phyloP scores from a whole-genome alignment of 2,329 filamentous ascomycete species.

The Leptodontidium sp. region DNA sequence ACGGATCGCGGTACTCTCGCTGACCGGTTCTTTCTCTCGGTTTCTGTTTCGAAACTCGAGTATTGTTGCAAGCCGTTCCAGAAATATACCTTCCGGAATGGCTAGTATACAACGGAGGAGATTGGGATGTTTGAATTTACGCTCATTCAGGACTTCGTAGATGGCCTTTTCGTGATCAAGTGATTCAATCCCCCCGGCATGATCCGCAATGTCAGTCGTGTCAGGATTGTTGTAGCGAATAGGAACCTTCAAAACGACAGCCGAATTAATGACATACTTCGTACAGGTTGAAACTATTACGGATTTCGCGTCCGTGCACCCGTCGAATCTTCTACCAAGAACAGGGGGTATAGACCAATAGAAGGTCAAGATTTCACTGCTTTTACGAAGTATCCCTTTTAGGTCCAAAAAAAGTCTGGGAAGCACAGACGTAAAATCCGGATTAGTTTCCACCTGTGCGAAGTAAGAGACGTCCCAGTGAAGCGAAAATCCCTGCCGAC shows the following conservation, averaged over 20 bases:
- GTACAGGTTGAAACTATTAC: too few species aligned
- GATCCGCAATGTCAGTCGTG: conserved; percentile 12
- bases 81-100: conserved; percentile 23
- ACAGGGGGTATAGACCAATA: too few species aligned
- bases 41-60: conserved; percentile 24
- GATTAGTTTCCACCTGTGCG: too few species aligned
- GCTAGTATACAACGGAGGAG: conserved; percentile 20
- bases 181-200: conserved; percentile 14
- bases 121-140: conserved; percentile 21
- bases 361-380: too few species aligned
- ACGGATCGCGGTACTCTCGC: conserved; percentile 13
- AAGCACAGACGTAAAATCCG: too few species aligned
- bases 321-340: too few species aligned
- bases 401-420: too few species aligned
- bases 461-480: too few species aligned
- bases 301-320: too few species aligned
- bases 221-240: conserved; percentile 22
- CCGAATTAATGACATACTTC: conserved; percentile 17
- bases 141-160: conserved; percentile 20
- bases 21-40: conserved; percentile 15
- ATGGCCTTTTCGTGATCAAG: conserved; percentile 23
- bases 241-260: conserved; percentile 23
- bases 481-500: too few species aligned
- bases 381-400: too few species aligned
- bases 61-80: conserved; percentile 22